phyloP scores from a whole-genome alignment of 768 basidiomycete species.

The Rhodosporidiobolus sp. region DNA sequence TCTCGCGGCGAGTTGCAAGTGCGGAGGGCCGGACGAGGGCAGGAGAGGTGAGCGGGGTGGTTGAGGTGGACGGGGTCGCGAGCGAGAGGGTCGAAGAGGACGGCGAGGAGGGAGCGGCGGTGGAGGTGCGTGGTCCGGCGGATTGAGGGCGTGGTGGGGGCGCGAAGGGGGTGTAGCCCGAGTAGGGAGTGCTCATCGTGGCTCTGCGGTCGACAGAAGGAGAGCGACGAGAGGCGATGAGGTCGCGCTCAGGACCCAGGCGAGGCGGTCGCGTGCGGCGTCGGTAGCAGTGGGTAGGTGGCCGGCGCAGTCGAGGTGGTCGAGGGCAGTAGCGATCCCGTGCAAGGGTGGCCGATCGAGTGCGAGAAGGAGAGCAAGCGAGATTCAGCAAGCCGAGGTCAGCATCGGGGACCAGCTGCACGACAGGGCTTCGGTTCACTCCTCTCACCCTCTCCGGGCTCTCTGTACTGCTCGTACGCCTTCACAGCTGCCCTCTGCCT shows the following conservation, averaged over 20 bases:
- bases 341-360: too few species aligned
- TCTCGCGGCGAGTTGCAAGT: background rate
- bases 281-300: background rate
- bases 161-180: background rate
- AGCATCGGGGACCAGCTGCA: too few species aligned
- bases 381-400: too few species aligned
- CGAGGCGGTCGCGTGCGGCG: background rate
- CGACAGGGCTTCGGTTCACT: too few species aligned
- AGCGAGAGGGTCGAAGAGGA: background rate
- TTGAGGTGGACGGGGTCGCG: background rate
- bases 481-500: too few species aligned
- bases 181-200: background rate
- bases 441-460: too few species aligned
- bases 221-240: background rate
- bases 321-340: too few species aligned
- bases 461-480: too few species aligned
- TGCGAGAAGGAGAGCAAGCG: too few species aligned
- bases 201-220: background rate
- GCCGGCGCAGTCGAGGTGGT: too few species aligned
- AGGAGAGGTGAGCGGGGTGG: background rate
- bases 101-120: background rate
- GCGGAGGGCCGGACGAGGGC: background rate
- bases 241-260: background rate
- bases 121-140: background rate
- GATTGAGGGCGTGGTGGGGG: background rate